These are phyloP conservation scores for Fusarium sterilihyphosum DNA, from an alignment of 2,329 filamentous ascomycete genomes.

Conservation along the genomic window DNA sequence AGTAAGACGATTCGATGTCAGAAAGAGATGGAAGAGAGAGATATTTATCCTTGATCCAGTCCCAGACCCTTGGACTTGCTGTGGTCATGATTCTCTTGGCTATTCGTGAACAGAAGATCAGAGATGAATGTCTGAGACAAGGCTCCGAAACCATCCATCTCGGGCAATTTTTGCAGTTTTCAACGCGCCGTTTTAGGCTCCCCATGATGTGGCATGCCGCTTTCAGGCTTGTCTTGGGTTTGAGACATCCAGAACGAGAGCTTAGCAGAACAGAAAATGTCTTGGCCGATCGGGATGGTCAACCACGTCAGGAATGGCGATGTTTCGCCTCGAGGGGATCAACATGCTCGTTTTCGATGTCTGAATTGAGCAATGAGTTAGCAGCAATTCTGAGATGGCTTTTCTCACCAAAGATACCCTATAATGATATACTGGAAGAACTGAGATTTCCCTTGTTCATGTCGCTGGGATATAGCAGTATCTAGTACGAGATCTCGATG, in stretches of 20 bases:
- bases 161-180: background rate
- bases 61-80: background rate
- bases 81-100: background rate
- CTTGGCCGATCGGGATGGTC: background rate
- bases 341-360: background rate
- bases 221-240: background rate
- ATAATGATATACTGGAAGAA: background rate
- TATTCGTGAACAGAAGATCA: slow-evolving; percentile 3
- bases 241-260: slow-evolving; percentile 7
- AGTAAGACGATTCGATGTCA: background rate
- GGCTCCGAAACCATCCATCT: slow-evolving; percentile 12
- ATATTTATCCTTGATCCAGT: slow-evolving; percentile 14
- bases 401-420: background rate
- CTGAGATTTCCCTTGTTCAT: background rate
- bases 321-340: slow-evolving; percentile 8
- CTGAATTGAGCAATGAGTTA: background rate
- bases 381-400: background rate
- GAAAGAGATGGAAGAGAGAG: background rate
- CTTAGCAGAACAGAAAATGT: background rate
- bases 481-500: background rate
- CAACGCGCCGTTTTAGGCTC: background rate
- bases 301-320: background rate
- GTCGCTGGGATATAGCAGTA: too few relatives aligned
- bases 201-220: background rate
- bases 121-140: background rate